Base-by-base conservation (phyloP, 768 basidiomycete genomes). In the Boletus insuetus region DNA sequence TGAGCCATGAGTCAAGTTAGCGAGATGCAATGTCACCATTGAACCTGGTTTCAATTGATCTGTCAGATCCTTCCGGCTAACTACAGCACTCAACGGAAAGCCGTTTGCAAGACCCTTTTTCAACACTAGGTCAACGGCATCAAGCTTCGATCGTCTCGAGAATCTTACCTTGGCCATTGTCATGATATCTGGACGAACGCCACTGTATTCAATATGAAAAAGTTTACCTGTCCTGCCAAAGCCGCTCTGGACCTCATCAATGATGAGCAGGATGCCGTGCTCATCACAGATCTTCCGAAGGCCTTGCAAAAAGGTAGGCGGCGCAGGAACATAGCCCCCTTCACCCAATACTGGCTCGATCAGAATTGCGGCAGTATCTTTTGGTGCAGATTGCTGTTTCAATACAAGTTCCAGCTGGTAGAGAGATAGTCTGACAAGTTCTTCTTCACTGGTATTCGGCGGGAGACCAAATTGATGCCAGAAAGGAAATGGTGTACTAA, bases 331-430 rank as follows among this genome's bases (percentile, higher is more conserved):
- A 71, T 98, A 98, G 2, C 96, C 96, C 35, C 96, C 96, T 72
- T 98, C 96, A 24, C 94, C 95, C 31, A 98, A 78, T 1, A 98
- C 87, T 40, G 96, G 91, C 77, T 98, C 96, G 40, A 98, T 73
- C 59, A 98, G 73, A 65, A 98, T 87, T n/a, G 94, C 94, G 2
- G 95, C 93, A 1, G 94, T 95, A 69, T 98, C 95, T 6, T 73
- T 71, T 0, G 94, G 90, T 2, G 86, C 78, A 8, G 86, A 87
- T 70, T 94, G 91, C 70, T 98, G 95, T 47, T 75, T 74, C 55
- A 88, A 73, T 13, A 96, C 67, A 14, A 97, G 80, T 51, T 92
- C 86, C 19, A 98, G 79, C 68, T 95, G 91, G 71, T 88, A 86
- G 16, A 94, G 78, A 19, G 87, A 85, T 41, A 83, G 73, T 29